phyloP scores from a whole-genome alignment of 1,284 basidiomycete genomes.

The Microbotryum scabiosae region DNA sequence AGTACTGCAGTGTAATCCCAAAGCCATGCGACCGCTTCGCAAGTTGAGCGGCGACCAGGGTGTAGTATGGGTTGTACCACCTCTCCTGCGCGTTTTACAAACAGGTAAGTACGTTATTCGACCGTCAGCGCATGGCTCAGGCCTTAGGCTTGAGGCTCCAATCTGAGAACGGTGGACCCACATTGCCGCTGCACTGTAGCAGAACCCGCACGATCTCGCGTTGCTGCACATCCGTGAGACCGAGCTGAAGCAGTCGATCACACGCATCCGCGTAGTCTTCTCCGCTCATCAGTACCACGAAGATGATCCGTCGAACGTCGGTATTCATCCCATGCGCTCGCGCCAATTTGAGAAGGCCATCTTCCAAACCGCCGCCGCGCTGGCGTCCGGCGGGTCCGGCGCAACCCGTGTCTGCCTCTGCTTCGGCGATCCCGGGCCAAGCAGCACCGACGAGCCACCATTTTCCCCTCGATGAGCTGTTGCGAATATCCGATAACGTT shows the following conservation, averaged over 20 bases:
- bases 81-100: conserved; percentile 55
- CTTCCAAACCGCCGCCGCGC: conserved; percentile 43
- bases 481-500: conserved; percentile 71
- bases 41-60: conserved; percentile 66
- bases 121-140: neutral
- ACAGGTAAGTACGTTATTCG: neutral
- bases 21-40: conserved; percentile 50
- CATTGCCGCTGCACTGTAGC: conserved; percentile 87
- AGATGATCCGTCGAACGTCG: conserved; percentile 81
- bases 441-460: conserved; percentile 99
- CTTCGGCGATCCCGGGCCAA: conserved; percentile 79
- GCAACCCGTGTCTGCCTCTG: conserved; percentile 37
- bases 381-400: conserved; percentile 32
- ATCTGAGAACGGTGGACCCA: conserved; percentile 41
- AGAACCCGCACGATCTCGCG: conserved; percentile 88
- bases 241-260: conserved; percentile 71
- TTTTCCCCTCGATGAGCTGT: conserved; percentile 79
- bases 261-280: conserved; percentile 92
- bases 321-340: conserved; percentile 98
- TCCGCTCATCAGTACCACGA: conserved; percentile 86
- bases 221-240: conserved; percentile 80
- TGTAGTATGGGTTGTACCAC: conserved; percentile 91
- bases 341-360: conserved; percentile 61
- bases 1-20: conserved; percentile 89
- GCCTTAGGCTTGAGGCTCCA: too few relatives aligned